A percentile compares a stretch with the other conserved stretches of the same genome.
Conservation (phyloP, 2,329 filamentous ascomycete species). For the Phialophora expanda region DNA sequence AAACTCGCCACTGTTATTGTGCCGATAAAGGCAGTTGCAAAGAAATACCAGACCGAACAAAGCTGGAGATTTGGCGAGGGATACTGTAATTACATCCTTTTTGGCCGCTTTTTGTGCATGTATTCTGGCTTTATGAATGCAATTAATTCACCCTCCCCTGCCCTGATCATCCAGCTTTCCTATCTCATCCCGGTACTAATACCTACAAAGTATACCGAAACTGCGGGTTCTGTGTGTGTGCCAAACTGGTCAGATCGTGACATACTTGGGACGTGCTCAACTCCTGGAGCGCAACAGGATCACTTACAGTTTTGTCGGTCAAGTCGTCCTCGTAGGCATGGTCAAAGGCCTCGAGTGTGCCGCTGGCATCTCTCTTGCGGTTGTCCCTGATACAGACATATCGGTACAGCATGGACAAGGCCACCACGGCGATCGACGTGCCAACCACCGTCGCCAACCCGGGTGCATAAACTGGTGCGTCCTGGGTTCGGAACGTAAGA, state of each 20-base stretch:
- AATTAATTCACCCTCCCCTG: too few species aligned
- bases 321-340: conserved; percentile 43
- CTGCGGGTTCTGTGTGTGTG: conserved; percentile 13
- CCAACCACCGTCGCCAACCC: conserved; percentile 44
- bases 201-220: conserved; percentile 16
- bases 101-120: too few species aligned
- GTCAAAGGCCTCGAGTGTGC: conserved; percentile 54
- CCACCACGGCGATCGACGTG: conserved; percentile 29
- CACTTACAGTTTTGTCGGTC: conserved; percentile 49
- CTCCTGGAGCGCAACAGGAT: neutral
- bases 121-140: too few species aligned
- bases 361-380: conserved; percentile 19
- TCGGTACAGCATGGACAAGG: conserved; percentile 39
- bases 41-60: too few species aligned
- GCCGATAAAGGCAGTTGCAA: too few species aligned
- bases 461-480: conserved; percentile 42
- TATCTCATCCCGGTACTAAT: too few species aligned
- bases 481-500: conserved; percentile 31
- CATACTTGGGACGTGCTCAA: neutral
- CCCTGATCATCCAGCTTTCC: too few species aligned
- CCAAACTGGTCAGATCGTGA: neutral
- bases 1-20: too few species aligned
- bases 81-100: too few species aligned
- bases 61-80: too few species aligned
- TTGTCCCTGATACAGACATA: conserved; percentile 39